Base-by-base conservation (phyloP, 805 yeast species). In the Candida takata region DNA sequence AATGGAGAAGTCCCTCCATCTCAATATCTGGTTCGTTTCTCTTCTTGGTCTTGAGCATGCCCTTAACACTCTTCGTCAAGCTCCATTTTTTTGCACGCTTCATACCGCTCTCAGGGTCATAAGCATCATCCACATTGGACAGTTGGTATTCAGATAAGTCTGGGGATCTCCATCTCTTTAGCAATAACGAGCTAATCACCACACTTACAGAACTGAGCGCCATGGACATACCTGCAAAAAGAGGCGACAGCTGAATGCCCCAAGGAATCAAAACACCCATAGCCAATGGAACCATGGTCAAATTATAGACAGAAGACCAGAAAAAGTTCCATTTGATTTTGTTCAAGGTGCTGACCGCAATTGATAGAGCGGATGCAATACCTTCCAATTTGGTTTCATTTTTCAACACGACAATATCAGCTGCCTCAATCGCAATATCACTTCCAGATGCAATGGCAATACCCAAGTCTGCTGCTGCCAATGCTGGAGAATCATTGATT, bases 391-490 rank as follows among this genome's bases (percentile, higher is more conserved):
- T 45, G 13, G 33, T 29, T 23, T 50, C 45, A 16, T 65, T 62
- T 10, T 74, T 70, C 53, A 84, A 57, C 12, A 92, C 64, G 14
- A 92, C 95, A 26, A 92, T 73, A 57, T 87, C 95, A 0, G 98
- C 96, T n/a, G 95, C 84, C 47, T 88, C 96, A 47, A 92, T 82
- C 1, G 98, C 97, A 47, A 92, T 84, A 51, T 92, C 97, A 0
- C 97, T 84, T 5, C 97, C 96, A 0, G 94, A 74, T 8, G 94
- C 80, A 39, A 94, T 76, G 9, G 97, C 92, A 49, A 94, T 77
- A 17, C 98, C 98, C 14, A 92, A 61, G 46, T 87, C 85, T 1
- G 96, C 83, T 37, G 81, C 72, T 1, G 85, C 95, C 37, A 92
- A 69, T 0, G 97, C 97, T 0, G 98, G 97, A 0, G 97, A 95